A percentile compares a stretch with the other conserved stretches of the same genome.
Conservation (phyloP, 2,329 filamentous ascomycete genomes). For the Trichoderma atrobrunneum region DNA sequence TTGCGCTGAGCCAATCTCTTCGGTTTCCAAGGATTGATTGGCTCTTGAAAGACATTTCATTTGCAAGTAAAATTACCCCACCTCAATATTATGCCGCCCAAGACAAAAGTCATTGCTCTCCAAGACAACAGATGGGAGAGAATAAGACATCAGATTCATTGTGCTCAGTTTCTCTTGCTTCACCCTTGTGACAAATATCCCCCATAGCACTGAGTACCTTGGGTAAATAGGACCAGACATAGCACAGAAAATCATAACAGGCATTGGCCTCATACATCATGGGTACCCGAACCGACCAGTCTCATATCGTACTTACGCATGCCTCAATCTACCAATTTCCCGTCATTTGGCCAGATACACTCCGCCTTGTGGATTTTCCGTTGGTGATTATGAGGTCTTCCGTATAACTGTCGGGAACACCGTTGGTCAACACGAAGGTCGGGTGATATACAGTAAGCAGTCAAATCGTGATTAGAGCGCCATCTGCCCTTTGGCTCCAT, state of each 20-base stretch:
- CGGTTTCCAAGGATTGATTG: not conserved
- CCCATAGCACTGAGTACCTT: not conserved
- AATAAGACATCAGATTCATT: not conserved
- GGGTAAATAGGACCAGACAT: no score
- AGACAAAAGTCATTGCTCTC: not conserved
- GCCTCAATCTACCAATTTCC: not conserved
- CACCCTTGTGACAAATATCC: not conserved
- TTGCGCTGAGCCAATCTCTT: slow-evolving; percentile 1
- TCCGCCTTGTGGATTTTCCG: not conserved
- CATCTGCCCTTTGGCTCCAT: not conserved
- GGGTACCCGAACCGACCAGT: not conserved
- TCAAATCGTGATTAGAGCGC: not conserved
- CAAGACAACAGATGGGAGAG: not conserved
- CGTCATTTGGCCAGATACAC: not conserved
- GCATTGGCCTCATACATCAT: not conserved
- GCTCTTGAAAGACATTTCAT: slow-evolving; percentile 11
- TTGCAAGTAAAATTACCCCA: slow-evolving; percentile 14
- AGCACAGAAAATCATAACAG: not conserved
- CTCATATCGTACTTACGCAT: not conserved
- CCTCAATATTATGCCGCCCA: slow-evolving; percentile 15
- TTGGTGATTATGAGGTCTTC: not conserved
- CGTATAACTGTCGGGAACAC: not conserved
- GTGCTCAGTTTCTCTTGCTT: not conserved
- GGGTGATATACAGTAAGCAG: not conserved
- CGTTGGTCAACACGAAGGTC: not conserved